Conservation (phyloP, 2,329 filamentous ascomycete species). For the Pezicula rhizophila region DNA sequence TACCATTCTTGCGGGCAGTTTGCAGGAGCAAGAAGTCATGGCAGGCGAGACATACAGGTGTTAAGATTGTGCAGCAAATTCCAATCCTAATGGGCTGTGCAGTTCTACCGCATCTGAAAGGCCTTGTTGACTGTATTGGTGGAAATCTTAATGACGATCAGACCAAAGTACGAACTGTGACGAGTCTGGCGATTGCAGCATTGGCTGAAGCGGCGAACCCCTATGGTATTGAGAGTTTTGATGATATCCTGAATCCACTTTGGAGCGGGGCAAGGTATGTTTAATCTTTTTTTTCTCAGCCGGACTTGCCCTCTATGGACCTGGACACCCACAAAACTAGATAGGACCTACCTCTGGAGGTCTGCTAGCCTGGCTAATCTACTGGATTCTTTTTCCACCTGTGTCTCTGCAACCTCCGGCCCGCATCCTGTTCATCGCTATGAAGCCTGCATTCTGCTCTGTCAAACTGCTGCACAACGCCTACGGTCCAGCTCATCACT, state of each 20-base stretch:
- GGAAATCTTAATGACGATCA: slow-evolving; percentile 97
- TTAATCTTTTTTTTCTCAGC: too few species aligned
- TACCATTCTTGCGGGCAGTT: slow-evolving; percentile 91
- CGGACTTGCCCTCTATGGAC: too few species aligned
- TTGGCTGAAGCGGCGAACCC: slow-evolving; percentile 94
- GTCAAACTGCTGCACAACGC: too few species aligned
- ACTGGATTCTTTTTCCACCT: too few species aligned
- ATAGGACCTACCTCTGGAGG: too few species aligned
- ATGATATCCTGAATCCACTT: slow-evolving; percentile 92
- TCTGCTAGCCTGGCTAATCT: too few species aligned
- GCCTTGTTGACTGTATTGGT: slow-evolving; percentile 91
- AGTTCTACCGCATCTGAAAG: slow-evolving; percentile 89
- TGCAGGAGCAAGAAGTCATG: slow-evolving; percentile 98
- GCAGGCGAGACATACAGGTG: slow-evolving; percentile 95
- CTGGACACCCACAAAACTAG: too few species aligned
- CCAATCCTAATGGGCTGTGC: slow-evolving; percentile 98
- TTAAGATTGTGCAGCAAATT: slow-evolving; percentile 99
- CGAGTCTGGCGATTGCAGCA: slow-evolving; percentile 88
- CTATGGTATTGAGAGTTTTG: slow-evolving; percentile 98
- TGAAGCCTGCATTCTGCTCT: too few species aligned
- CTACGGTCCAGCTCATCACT: too few species aligned
- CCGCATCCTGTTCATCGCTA: too few species aligned
- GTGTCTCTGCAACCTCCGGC: too few species aligned
- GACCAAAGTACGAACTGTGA: slow-evolving; percentile 94
- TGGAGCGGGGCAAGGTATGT: slow-evolving; percentile 64